Evolutionary conservation across 768 basidiomycete genomes (phyloP).

Genomic region (Nevesoporus exiguus): DNA sequence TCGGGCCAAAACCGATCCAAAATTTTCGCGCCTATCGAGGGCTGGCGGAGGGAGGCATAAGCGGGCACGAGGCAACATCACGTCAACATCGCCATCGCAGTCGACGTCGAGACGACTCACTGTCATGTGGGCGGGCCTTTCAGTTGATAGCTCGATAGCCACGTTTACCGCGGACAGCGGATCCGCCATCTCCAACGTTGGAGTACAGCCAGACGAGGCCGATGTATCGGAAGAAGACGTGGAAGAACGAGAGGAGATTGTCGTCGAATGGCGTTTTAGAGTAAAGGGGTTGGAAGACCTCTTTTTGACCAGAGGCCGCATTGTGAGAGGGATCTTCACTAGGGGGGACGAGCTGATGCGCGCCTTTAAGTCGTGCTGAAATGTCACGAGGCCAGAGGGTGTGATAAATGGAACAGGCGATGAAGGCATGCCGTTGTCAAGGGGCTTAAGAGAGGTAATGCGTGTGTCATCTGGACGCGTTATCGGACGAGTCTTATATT

Average conservation of each 20-base stretch:
- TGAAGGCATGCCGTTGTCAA: constrained; percentile 22
- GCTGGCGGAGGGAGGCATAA: constrained; percentile 16
- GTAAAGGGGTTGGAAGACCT: constrained; percentile 23
- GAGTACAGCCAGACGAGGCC: constrained; percentile 10
- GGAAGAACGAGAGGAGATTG: constrained; percentile 20
- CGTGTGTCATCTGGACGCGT: constrained; percentile 11
- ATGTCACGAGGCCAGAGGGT: constrained; percentile 26
- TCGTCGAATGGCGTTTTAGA: constrained; percentile 27
- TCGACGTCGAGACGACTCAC: constrained; percentile 16
- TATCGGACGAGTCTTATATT: constrained; percentile 19
- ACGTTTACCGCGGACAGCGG: constrained; percentile 14
- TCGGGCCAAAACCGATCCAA: constrained; percentile 32
- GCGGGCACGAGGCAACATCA: neutral
- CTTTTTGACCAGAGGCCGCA: constrained; percentile 29
- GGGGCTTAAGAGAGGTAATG: constrained; percentile 17
- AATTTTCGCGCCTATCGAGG: constrained; percentile 27
- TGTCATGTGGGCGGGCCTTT: neutral
- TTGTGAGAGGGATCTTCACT: constrained; percentile 26
- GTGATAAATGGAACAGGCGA: constrained; percentile 27
- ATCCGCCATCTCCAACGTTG: constrained; percentile 21
- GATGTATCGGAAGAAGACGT: constrained; percentile 16
- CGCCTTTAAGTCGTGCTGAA: constrained; percentile 30
- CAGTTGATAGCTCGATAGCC: neutral
- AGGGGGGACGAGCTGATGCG: constrained; percentile 24
- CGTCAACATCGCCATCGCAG: constrained; percentile 5